Conservation (phyloP, 257 asterid species). For the Nicotiana obtusifolia region DNA sequence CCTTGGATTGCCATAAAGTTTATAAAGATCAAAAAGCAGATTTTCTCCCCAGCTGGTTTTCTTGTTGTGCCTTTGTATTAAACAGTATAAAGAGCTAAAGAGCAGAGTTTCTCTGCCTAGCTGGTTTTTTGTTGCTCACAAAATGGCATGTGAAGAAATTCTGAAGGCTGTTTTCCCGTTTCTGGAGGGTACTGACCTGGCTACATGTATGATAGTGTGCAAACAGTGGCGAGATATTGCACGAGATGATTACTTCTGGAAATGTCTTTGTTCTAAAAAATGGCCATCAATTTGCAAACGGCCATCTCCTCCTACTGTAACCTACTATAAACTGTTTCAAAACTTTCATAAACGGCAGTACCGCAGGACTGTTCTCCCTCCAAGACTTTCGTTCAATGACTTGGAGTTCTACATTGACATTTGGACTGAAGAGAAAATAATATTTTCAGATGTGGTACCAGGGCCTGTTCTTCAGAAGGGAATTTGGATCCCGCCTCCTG, state of each 20-base stretch:
- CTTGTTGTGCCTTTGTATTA: not conserved
- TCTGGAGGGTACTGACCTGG: slow-evolving; percentile 78
- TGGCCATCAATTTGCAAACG: slow-evolving; percentile 93
- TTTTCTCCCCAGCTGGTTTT: not conserved
- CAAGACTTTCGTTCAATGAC: slow-evolving; percentile 73
- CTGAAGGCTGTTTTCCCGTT: slow-evolving; percentile 86
- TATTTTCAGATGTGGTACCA: slow-evolving; percentile 78
- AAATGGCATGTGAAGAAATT: slow-evolving; percentile 62
- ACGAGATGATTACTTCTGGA: slow-evolving; percentile 87
- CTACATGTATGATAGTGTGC: slow-evolving; percentile 63
- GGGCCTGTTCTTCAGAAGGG: slow-evolving; percentile 74
- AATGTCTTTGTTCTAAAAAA: slow-evolving; percentile 73
- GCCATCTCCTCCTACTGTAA: slow-evolving; percentile 50
- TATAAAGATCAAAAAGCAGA: not conserved
- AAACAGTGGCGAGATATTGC: slow-evolving; percentile 81
- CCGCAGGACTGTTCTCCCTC: slow-evolving; percentile 56
- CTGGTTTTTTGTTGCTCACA: slow-evolving; percentile 13
- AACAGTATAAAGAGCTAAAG: not conserved
- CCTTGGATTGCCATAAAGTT: not conserved
- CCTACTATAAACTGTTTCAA: slow-evolving; percentile 58
- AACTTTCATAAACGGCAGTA: slow-evolving; percentile 53
- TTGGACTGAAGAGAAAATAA: slow-evolving; percentile 68
- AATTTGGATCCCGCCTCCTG: slow-evolving; percentile 61
- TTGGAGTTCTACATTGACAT: slow-evolving; percentile 88
- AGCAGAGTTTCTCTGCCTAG: not conserved